phyloP scores from a whole-genome alignment of 1,284 basidiomycete genomes.

The Neonothopanus nambi region DNA sequence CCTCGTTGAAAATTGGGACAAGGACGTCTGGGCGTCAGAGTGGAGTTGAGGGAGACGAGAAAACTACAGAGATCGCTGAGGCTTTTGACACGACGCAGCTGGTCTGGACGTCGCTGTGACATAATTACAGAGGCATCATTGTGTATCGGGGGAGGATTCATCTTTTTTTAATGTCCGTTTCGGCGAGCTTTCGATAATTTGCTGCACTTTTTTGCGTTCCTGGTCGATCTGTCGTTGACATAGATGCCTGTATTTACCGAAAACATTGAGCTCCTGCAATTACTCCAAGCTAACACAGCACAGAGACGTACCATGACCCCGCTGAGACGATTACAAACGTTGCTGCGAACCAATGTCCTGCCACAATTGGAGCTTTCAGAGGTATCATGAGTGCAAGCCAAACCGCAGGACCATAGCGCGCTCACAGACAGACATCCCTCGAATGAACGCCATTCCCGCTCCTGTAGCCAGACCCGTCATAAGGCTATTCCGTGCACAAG shows the following conservation, averaged over 20 bases:
- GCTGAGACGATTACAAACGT: constrained; percentile 43
- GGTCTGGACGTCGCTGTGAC: too few relatives aligned
- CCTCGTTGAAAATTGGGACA: constrained; percentile 76
- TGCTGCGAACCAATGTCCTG: constrained; percentile 48
- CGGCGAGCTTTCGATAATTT: constrained; percentile 62
- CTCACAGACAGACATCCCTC: constrained; percentile 44
- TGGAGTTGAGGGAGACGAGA: constrained; percentile 34
- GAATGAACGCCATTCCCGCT: constrained; percentile 35
- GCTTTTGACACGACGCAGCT: neutral
- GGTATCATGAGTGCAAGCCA: neutral
- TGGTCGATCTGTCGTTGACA: constrained; percentile 56
- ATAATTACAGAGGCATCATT: constrained; percentile 5
- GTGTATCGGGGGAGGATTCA: constrained; percentile 26
- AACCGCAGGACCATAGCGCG: constrained; percentile 5
- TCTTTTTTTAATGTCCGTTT: constrained; percentile 48
- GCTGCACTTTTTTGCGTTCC: constrained; percentile 56
- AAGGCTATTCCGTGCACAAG: constrained; percentile 34
- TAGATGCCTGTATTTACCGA: constrained; percentile 47
- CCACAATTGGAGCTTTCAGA: constrained; percentile 40
- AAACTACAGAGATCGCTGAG: constrained; percentile 2
- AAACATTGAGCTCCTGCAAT: constrained; percentile 7
- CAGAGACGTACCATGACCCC: constrained; percentile 41
- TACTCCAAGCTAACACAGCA: constrained; percentile 5
- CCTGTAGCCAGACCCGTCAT: constrained; percentile 19
- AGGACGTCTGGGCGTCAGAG: constrained; percentile 55